Evolutionary conservation across 2,329 filamentous ascomycete genomes (phyloP), one percentile per base, ranked within the genome.

Genomic region (Anisogramma anomala): DNA sequence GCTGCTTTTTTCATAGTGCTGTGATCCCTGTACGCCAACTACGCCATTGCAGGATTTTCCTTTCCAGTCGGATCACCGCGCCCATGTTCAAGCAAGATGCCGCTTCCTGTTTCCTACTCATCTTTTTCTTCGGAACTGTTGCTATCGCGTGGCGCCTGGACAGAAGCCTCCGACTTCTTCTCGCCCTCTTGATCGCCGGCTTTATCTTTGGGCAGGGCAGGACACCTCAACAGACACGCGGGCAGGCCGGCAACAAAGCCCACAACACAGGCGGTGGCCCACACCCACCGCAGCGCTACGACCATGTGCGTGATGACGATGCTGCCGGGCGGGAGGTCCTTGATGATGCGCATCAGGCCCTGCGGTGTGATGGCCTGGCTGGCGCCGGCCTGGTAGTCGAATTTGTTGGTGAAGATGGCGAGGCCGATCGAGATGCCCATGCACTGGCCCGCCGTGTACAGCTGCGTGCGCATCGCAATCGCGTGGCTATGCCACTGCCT

Each of bases 381-480:
- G 23, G 17, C 18, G 9, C 4, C 27, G 10, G 31, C 15, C 13
- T 23, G 23, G 18, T 27, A 26, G 15, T 15, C 15, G 30, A 46
- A 46, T n/a, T 39, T 37, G 14, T 18, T 37, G 33, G 36, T 35
- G 36, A 46, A 46, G 19, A 46, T 46, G 28, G 41, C 41, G 28
- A 41, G 26, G 6, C 44, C 41, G 19, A 43, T 11, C 4, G 44
- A 46, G 15, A 46, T 19, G 17, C 44, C 44, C 4, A 43, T 28
- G 30, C 41, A 46, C 15, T 46, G 44, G 6, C 44, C 44, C 6
- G 36, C 41, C 3, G 44, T 46, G 25, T 43, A 38, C 4, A 46
- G 20, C 19, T 41, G 26, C 7, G 44, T 41, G 23, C 44, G 36
- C 19, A 20, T 41, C 19, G 44, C 44, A 6, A 46, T 43, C 18